Base-by-base conservation (phyloP, 306 rosid genomes). In the Herpetospermum pedunculosum region DNA sequence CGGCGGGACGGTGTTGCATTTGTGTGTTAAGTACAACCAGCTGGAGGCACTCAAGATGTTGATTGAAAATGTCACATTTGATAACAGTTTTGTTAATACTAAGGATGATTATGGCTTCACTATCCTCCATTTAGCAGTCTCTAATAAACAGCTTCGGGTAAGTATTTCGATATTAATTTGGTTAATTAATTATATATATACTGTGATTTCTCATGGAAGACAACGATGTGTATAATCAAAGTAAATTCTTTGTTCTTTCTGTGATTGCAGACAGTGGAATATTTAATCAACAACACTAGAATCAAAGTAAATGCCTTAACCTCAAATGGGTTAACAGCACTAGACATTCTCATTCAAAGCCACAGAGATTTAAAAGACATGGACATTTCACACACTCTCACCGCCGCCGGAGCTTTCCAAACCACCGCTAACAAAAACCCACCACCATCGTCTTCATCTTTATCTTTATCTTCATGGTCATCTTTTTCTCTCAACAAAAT, bases 1-100 rank as follows among this genome's bases (percentile, higher is more conserved):
- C 28, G 77, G 80, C 4, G 82, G 76, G 57, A 82, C 75, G 43
- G 79, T 34, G 64, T 40, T 82, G 79, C 85, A 82, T 54, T 75
- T 75, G 46, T 82, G 85, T 72, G 76, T 75, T 2, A 72, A 37
- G 80, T 18, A 34, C 15, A 75, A 78, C 18, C 79, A 78, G 70
- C 6, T 78, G 49, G 80, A 75, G 37, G 85, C 64, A 0, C 58
- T 75, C 19, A 71, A 19, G 72, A 73, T 52, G 73, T 47, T 82
- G 80, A 58, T 75, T 2, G 75, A 44, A 23, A 49, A 41, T 16
- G 3, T 75, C 10, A 8, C 0, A 8, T n/a, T n/a, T n/a, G 81
- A 53, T 1, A 59, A 54, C 19, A 52, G 46, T 3, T 34, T 78
- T 13, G 1, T 78, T 55, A 81, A 75, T 52, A 57, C 37, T 0